Evolutionary conservation across 1,139 yeast species (phyloP).

Genomic region (Scheffersomyces segobiensis): DNA sequence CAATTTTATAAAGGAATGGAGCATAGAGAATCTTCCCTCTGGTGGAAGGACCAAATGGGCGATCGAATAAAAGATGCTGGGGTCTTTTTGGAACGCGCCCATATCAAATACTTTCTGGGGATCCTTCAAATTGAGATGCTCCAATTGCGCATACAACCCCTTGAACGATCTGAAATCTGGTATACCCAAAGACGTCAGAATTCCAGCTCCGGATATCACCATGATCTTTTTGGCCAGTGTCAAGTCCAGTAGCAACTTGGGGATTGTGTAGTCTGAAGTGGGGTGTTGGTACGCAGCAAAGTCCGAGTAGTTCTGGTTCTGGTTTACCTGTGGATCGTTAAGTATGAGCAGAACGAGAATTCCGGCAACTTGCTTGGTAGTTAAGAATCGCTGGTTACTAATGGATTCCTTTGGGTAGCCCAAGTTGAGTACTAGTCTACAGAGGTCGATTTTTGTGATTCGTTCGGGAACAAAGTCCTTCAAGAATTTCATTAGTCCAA

Average conservation of each 20-base stretch:
- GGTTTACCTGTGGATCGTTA: conserved; percentile 8
- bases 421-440: conserved; percentile 17
- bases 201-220: conserved; percentile 95
- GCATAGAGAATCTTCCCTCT: conserved; percentile 66
- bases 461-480: conserved; percentile 15
- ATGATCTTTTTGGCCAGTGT: conserved; percentile 49
- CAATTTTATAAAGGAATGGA: conserved; percentile 78
- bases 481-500: conserved; percentile 18
- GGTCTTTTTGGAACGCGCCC: conserved; percentile 70
- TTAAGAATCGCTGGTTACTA: conserved; percentile 5
- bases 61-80: conserved; percentile 78
- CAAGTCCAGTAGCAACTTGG: conserved; percentile 9
- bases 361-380: conserved; percentile 14
- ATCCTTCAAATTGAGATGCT: conserved; percentile 67
- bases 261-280: conserved; percentile 4
- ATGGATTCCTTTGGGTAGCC: conserved; percentile 14
- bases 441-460: conserved; percentile 14
- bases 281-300: background rate
- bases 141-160: conserved; percentile 78
- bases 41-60: conserved; percentile 86
- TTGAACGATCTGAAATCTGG: conserved; percentile 92
- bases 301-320: background rate
- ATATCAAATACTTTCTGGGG: conserved; percentile 95
- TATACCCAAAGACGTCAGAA: conserved; percentile 87
- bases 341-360: conserved; percentile 17